Evolutionary conservation across 2,329 filamentous ascomycete genomes (phyloP).

Genomic region (Xenosphaeropsis pyriputrescens): DNA sequence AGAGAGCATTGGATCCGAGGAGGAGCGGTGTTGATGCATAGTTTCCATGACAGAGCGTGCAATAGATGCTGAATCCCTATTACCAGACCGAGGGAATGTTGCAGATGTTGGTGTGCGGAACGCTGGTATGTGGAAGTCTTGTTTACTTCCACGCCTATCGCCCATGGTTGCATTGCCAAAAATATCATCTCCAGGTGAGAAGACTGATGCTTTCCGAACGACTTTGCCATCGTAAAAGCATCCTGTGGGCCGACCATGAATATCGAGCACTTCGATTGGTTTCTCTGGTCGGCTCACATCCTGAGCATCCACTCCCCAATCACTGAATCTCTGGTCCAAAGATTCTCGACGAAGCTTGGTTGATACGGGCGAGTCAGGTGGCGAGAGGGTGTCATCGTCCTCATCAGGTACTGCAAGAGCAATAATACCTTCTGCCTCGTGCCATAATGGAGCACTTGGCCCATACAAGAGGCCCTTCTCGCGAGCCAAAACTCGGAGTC

Average conservation of each 20-base stretch:
- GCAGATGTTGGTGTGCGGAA: slow-evolving; percentile 2
- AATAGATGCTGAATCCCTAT: slow-evolving; percentile 30
- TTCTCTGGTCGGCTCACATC: slow-evolving; percentile 31
- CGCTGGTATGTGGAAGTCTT: slow-evolving; percentile 17
- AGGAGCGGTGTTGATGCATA: slow-evolving; percentile 39
- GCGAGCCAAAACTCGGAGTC: slow-evolving; percentile 54
- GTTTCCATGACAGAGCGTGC: slow-evolving; percentile 45
- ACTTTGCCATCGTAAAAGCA: slow-evolving; percentile 33
- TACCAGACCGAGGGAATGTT: slow-evolving; percentile 2
- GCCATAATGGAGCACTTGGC: slow-evolving; percentile 48
- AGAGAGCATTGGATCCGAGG: slow-evolving; percentile 21
- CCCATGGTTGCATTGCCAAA: slow-evolving; percentile 26
- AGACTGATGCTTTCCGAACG: slow-evolving; percentile 42
- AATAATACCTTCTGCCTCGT: slow-evolving; percentile 77
- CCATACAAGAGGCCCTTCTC: slow-evolving; percentile 52
- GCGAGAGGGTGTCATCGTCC: slow-evolving; percentile 26
- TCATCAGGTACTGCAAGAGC: slow-evolving; percentile 62
- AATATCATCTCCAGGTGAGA: slow-evolving; percentile 51
- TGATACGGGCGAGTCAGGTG: slow-evolving; percentile 12
- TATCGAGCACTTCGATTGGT: slow-evolving; percentile 23
- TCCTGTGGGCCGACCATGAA: slow-evolving; percentile 9
- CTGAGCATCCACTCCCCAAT: slow-evolving; percentile 23
- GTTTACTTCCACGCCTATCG: slow-evolving; percentile 3
- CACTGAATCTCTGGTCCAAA: slow-evolving; percentile 25
- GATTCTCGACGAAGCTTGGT: slow-evolving; percentile 31